These are phyloP conservation scores for Jamesozyma hellenica DNA, from an alignment of 805 yeast genomes.

Conservation along the genomic window DNA sequence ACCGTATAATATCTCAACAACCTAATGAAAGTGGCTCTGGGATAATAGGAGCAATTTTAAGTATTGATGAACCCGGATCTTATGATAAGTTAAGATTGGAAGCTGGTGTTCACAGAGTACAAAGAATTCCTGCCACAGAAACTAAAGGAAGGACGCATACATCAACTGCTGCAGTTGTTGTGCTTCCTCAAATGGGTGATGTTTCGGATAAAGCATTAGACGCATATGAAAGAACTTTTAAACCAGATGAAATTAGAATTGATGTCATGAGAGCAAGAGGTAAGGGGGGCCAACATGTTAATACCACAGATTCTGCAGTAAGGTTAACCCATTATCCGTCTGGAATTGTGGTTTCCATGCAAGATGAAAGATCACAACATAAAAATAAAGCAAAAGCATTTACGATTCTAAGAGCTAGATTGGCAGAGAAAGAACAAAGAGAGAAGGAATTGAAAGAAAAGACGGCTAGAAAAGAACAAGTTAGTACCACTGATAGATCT, in stretches of 20 bases:
- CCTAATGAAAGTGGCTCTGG: constrained; percentile 56
- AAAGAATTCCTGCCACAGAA: constrained; percentile 87
- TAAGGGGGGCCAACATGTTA: constrained; percentile 96
- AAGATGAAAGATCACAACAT: constrained; percentile 93
- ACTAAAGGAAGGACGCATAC: constrained; percentile 91
- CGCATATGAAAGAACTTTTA: constrained; percentile 58
- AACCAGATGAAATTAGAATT: constrained; percentile 78
- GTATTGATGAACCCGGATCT: constrained; percentile 66
- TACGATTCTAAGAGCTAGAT: constrained; percentile 64
- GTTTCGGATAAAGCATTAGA: constrained; percentile 39
- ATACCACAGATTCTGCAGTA: constrained; percentile 95
- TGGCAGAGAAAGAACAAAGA: constrained; percentile 70
- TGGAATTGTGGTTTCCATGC: constrained; percentile 80
- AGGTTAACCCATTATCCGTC: constrained; percentile 86
- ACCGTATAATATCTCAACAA: constrained; percentile 46
- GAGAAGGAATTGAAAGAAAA: constrained; percentile 57
- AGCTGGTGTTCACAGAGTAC: constrained; percentile 95
- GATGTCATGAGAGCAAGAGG: constrained; percentile 98
- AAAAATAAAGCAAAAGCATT: constrained; percentile 89
- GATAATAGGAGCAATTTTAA: constrained; percentile 62
- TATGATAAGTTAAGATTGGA: constrained; percentile 68
- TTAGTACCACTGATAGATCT: constrained; percentile 76
- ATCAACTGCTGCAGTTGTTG: constrained; percentile 91
- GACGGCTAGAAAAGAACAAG: constrained; percentile 67
- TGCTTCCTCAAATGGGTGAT: constrained; percentile 69